Evolutionary conservation across 2,329 filamentous ascomycete species (phyloP).

Genomic region (Cladosporium austrohemisphaericum): DNA sequence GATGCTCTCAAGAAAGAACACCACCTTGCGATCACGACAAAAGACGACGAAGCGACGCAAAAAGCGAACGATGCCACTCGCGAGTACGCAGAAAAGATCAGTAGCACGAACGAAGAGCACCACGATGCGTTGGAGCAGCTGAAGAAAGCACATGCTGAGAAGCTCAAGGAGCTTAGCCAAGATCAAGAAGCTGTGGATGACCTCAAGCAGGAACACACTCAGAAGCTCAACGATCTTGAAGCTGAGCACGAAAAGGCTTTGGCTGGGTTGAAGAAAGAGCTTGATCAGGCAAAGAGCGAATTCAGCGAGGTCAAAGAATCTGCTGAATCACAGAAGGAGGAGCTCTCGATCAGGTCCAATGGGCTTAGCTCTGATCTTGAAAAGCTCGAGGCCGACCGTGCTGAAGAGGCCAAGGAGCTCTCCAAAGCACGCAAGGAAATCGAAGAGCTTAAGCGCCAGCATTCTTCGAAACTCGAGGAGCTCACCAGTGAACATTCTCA

Average conservation of each 20-base stretch:
- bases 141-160: constrained; percentile 17
- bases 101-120: constrained; percentile 11
- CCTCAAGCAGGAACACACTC: constrained; percentile 14
- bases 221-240: neutral
- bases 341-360: constrained; percentile 11
- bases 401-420: neutral
- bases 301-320: constrained; percentile 13
- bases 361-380: constrained; percentile 14
- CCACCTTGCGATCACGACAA: neutral
- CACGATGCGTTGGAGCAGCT: constrained; percentile 5
- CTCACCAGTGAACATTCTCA: constrained; percentile 18
- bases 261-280: constrained; percentile 13
- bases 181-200: constrained; percentile 16
- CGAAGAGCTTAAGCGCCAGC: neutral
- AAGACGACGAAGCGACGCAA: constrained; percentile 1
- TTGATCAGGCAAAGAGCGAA: neutral
- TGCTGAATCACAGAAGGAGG: constrained; percentile 10
- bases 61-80: constrained; percentile 5
- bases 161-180: constrained; percentile 17
- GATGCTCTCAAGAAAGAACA: constrained; percentile 5
- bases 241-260: constrained; percentile 7
- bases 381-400: constrained; percentile 16
- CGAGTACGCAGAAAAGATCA: constrained; percentile 13
- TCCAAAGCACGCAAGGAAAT: neutral
- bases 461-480: neutral